phyloP scores from a whole-genome alignment of 148 eudicot species.

The Arbutus unedo region DNA sequence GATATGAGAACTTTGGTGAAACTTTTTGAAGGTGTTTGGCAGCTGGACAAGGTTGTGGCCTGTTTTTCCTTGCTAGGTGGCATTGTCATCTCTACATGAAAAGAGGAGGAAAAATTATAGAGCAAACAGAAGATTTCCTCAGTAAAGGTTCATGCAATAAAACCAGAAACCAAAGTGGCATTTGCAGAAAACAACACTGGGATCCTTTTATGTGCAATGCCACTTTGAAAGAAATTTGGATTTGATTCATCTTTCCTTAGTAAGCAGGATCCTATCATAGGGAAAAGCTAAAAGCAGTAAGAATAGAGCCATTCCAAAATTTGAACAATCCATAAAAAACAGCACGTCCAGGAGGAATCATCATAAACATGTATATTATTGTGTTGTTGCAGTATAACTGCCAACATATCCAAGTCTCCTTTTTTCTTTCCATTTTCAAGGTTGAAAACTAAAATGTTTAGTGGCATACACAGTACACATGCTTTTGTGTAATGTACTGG shows the following conservation, averaged over 20 bases:
- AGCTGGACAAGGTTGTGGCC: not conserved
- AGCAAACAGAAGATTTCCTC: not conserved
- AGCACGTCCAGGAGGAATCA: not conserved
- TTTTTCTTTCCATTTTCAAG: not conserved
- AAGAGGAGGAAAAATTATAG: not conserved
- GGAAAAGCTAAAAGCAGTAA: too few relatives aligned
- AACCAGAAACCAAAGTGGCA: not conserved
- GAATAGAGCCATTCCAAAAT: not conserved
- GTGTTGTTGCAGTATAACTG: not conserved
- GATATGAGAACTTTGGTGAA: not conserved
- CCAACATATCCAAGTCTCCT: not conserved
- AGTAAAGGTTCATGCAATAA: not conserved
- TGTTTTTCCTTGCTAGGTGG: not conserved
- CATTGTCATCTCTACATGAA: not conserved
- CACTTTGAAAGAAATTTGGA: not conserved
- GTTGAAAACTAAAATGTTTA: slow-evolving; percentile 1
- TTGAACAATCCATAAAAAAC: not conserved
- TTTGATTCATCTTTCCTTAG: too few relatives aligned
- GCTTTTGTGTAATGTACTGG: not conserved
- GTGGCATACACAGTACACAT: not conserved
- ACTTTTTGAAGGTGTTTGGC: not conserved
- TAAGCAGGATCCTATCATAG: too few relatives aligned
- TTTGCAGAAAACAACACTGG: not conserved
- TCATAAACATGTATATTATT: not conserved
- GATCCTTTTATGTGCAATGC: not conserved